These are phyloP conservation scores for Candida sp. DNA, from an alignment of 1,139 yeast species.

Conservation along the genomic window DNA sequence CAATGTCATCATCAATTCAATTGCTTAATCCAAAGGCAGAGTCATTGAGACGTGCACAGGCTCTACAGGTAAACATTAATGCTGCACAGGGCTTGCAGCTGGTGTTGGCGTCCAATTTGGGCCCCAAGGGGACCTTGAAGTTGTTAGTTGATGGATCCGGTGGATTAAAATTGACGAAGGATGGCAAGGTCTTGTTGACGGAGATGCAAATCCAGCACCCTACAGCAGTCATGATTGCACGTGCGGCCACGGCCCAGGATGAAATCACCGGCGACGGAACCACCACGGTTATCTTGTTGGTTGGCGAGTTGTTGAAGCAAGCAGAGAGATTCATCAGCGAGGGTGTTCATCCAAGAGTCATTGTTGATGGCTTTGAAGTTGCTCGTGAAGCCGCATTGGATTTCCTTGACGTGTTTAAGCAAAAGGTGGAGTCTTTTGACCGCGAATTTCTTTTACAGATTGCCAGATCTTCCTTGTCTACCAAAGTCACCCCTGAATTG, in stretches of 20 bases:
- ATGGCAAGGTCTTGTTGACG: constrained; percentile 90
- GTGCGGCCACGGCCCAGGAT: constrained; percentile 99
- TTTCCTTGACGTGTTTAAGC: constrained; percentile 65
- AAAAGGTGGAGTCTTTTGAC: constrained; percentile 56
- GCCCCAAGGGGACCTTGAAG: constrained; percentile 97
- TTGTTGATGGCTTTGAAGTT: constrained; percentile 93
- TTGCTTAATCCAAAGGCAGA: constrained; percentile 97
- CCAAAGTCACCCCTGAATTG: constrained; percentile 80
- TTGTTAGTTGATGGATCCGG: constrained; percentile 98
- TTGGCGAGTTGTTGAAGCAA: constrained; percentile 93
- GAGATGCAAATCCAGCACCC: constrained; percentile 99
- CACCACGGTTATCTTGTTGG: constrained; percentile 93
- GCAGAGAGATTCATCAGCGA: constrained; percentile 92
- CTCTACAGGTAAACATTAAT: constrained; percentile 90
- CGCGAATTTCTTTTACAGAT: constrained; percentile 91
- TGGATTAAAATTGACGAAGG: constrained; percentile 92
- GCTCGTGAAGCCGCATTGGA: constrained; percentile 80
- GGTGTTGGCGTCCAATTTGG: constrained; percentile 88
- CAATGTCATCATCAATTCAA: constrained; percentile 72
- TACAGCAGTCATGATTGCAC: constrained; percentile 98
- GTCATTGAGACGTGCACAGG: constrained; percentile 92
- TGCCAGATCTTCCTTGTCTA: constrained; percentile 86
- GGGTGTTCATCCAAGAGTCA: constrained; percentile 95
- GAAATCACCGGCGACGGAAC: constrained; percentile 99
- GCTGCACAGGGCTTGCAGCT: constrained; percentile 98